phyloP scores from a whole-genome alignment of 805 yeast genomes.

The Starmerella khaoyaiensis region DNA sequence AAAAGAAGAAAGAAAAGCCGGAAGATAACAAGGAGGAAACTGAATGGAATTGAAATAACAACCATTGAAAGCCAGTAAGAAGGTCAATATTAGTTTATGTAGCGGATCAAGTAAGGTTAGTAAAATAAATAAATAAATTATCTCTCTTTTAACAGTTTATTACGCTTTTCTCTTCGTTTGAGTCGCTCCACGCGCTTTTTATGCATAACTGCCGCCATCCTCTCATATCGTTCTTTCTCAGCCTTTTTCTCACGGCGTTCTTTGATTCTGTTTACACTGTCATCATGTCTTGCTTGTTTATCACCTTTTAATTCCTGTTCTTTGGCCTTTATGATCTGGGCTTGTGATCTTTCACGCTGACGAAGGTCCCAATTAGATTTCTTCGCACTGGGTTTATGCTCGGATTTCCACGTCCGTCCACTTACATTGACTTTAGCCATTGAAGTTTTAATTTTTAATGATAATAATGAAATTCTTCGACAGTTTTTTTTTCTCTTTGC shows the following conservation, averaged over 20 bases:
- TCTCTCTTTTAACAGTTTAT: slow-evolving; percentile 85
- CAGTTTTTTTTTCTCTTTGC: not conserved
- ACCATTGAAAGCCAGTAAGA: not conserved
- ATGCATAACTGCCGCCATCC: slow-evolving; percentile 75
- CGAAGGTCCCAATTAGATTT: slow-evolving; percentile 53
- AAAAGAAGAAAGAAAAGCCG: too few relatives aligned
- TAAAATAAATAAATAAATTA: slow-evolving; percentile 23
- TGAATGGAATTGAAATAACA: too few relatives aligned
- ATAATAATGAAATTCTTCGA: not conserved
- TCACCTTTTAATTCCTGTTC: slow-evolving; percentile 66
- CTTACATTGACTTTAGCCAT: slow-evolving; percentile 25
- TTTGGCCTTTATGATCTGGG: slow-evolving; percentile 53
- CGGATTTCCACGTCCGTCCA: slow-evolving; percentile 31
- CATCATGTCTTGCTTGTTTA: slow-evolving; percentile 47
- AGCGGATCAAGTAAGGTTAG: not conserved
- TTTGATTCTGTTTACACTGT: slow-evolving; percentile 34
- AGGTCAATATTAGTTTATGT: not conserved
- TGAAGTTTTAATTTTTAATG: not conserved
- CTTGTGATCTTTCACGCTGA: slow-evolving; percentile 51
- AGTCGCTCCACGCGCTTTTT: slow-evolving; percentile 82
- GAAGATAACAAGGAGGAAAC: too few relatives aligned
- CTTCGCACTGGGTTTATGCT: slow-evolving; percentile 24
- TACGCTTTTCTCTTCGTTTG: slow-evolving; percentile 86
- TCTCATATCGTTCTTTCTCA: slow-evolving; percentile 79
- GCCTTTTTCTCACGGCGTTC: slow-evolving; percentile 69